These are phyloP conservation scores for Maudiozyma saulgeensis DNA, from an alignment of 805 yeast species.

Conservation along the genomic window DNA sequence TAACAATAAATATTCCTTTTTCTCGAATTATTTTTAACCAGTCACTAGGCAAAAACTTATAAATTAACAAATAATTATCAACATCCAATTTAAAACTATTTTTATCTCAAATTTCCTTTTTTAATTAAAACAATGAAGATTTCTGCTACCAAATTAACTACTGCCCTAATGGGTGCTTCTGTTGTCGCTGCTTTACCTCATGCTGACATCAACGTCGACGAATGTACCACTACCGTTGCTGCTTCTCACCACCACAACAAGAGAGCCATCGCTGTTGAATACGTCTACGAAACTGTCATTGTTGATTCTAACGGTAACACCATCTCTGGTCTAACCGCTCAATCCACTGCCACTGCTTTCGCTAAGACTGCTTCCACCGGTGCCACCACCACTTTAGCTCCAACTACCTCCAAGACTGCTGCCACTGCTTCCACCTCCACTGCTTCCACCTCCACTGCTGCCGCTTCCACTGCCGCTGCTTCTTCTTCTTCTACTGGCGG, in stretches of 20 bases:
- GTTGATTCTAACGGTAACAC: conserved; percentile 57
- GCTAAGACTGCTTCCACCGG: conserved; percentile 16
- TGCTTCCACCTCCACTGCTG: conserved; percentile 28
- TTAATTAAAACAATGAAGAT: conserved; percentile 24
- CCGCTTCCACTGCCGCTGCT: conserved; percentile 23
- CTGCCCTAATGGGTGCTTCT: conserved; percentile 22
- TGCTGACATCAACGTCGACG: conserved; percentile 26
- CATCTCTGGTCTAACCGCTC: conserved; percentile 13
- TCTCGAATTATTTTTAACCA: no score
- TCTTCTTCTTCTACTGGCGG: conserved; percentile 29
- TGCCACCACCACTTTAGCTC: conserved; percentile 18
- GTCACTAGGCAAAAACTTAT: no score
- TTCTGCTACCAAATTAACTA: conserved; percentile 24
- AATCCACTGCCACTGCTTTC: conserved; percentile 20
- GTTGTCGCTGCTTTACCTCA: conserved; percentile 30
- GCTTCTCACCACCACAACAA: conserved; percentile 40
- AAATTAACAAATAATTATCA: not conserved
- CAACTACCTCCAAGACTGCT: conserved; percentile 20
- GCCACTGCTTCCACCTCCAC: conserved; percentile 19
- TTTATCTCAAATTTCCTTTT: no score
- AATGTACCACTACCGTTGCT: conserved; percentile 25
- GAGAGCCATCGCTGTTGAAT: conserved; percentile 44
- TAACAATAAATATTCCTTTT: not conserved
- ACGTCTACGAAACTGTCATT: conserved; percentile 45
- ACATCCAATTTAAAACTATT: no score